These are phyloP conservation scores for Auriscalpium microsporum DNA, from an alignment of 768 basidiomycete genomes.

Conservation along the genomic window DNA sequence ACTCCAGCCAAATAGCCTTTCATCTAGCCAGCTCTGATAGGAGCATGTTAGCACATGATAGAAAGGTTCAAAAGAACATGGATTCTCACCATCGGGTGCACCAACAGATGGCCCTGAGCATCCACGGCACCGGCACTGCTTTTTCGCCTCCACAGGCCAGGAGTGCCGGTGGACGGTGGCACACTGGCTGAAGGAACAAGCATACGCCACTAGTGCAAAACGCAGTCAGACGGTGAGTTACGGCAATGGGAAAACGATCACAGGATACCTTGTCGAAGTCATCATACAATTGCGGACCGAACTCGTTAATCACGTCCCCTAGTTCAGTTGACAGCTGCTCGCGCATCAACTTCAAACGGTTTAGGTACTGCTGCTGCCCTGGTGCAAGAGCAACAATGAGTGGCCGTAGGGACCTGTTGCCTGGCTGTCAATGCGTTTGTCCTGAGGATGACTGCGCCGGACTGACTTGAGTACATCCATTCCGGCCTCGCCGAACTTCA, in stretches of 20 bases:
- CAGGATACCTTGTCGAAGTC: constrained; percentile 70
- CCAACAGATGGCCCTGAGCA: constrained; percentile 71
- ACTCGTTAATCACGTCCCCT: constrained; percentile 73
- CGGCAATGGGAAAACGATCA: neutral
- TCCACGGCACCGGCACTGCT: constrained; percentile 69
- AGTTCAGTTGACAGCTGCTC: constrained; percentile 74
- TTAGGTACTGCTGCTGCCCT: constrained; percentile 75
- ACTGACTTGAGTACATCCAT: constrained; percentile 92
- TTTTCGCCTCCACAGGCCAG: constrained; percentile 69
- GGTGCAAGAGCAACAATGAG: constrained; percentile 81
- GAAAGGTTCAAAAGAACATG: neutral
- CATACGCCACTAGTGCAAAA: constrained; percentile 52
- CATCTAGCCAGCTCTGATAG: constrained; percentile 73
- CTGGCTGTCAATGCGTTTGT: too few species aligned
- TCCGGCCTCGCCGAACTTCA: constrained; percentile 96
- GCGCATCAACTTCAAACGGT: constrained; percentile 66
- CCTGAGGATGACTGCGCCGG: neutral
- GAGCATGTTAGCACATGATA: neutral
- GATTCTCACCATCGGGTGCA: constrained; percentile 71
- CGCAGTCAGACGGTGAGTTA: constrained; percentile 1
- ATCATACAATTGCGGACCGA: constrained; percentile 78
- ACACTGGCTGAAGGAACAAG: constrained; percentile 72
- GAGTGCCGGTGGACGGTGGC: constrained; percentile 64
- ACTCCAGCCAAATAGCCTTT: constrained; percentile 88
- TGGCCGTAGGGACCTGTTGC: constrained; percentile 75